These are phyloP conservation scores for Lachancea quebecensis DNA, from an alignment of 805 yeast species.

Conservation along the genomic window DNA sequence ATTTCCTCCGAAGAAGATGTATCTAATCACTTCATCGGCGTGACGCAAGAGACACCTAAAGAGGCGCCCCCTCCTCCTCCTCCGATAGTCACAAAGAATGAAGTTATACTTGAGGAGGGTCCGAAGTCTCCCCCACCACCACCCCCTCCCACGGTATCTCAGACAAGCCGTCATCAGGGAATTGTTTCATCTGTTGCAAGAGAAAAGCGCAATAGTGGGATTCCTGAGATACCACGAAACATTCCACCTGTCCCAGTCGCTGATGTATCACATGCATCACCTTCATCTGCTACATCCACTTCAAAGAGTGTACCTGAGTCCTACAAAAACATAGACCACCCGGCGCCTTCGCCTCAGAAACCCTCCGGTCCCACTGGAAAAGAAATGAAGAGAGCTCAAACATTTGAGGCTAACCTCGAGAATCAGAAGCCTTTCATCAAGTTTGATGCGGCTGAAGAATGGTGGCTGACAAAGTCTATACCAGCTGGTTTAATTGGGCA, in stretches of 20 bases:
- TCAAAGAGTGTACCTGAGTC: neutral
- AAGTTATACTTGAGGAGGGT: neutral
- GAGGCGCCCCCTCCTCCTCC: constrained; percentile 7
- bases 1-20: no score
- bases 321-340: neutral
- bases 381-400: constrained; percentile 13
- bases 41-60: constrained; percentile 9
- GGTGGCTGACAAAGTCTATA: constrained; percentile 63
- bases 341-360: constrained; percentile 8
- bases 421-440: constrained; percentile 6
- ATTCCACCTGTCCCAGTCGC: constrained; percentile 1
- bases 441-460: constrained; percentile 35
- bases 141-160: constrained; percentile 4
- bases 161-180: no score
- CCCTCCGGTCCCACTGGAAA: neutral
- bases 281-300: neutral
- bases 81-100: neutral
- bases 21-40: no score
- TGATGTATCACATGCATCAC: neutral
- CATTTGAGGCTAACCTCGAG: constrained; percentile 10
- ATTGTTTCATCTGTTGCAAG: neutral
- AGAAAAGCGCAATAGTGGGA: neutral
- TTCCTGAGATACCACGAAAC: neutral
- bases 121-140: constrained; percentile 10
- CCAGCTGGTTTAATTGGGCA: constrained; percentile 39